A percentile compares a stretch with the other conserved stretches of the same genome.
These are phyloP conservation scores for Fusarium succisae DNA, from an alignment of 2,329 filamentous ascomycete genomes.

Conservation along the genomic window DNA sequence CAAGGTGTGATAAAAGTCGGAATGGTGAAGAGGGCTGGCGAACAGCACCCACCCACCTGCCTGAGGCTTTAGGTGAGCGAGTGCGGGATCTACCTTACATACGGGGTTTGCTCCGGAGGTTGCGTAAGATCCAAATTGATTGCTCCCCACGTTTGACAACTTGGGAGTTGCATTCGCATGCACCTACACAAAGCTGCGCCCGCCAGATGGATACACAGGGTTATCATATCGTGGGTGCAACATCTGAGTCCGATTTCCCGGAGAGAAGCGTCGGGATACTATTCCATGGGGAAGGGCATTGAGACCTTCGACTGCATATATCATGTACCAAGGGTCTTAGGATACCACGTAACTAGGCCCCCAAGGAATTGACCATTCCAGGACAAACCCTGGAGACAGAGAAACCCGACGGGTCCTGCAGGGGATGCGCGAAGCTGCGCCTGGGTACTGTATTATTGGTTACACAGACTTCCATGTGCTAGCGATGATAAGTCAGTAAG, in stretches of 20 bases:
- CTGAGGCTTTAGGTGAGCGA: neutral
- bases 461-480: slow-evolving; percentile 12
- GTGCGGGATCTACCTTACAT: neutral
- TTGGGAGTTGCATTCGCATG: neutral
- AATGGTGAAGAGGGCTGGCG: neutral
- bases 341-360: neutral
- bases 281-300: neutral
- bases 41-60: neutral
- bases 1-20: neutral
- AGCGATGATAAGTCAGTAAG: neutral
- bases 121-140: slow-evolving; percentile 7
- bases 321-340: slow-evolving; percentile 19
- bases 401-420: neutral
- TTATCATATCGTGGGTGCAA: neutral
- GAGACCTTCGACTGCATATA: neutral
- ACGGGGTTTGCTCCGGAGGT: neutral
- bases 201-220: neutral
- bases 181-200: neutral
- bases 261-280: neutral
- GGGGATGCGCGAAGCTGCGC: slow-evolving; percentile 5
- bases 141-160: slow-evolving; percentile 8
- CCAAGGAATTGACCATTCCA: neutral
- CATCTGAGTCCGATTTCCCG: neutral
- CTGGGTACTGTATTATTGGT: slow-evolving; percentile 1
- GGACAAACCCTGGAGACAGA: neutral